Evolutionary conservation across 257 asterid species (phyloP).

Genomic region (Verbena officinalis): DNA sequence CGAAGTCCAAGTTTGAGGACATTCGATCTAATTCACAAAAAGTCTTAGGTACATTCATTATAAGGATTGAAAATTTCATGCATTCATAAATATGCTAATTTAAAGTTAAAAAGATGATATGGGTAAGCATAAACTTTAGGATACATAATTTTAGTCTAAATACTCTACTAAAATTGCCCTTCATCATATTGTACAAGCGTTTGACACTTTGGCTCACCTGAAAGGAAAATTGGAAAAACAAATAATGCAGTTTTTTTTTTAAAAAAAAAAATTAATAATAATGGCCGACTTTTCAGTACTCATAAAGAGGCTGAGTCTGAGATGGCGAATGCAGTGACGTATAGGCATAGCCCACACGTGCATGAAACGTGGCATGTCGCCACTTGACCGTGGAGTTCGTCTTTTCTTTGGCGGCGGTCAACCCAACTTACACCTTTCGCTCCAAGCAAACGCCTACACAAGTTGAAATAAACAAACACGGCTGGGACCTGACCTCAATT

Average conservation of each 20-base stretch:
- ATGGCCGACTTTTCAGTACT: constrained; percentile 26
- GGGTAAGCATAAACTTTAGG: too few relatives aligned
- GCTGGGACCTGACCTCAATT: too few relatives aligned
- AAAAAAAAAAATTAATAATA: too few relatives aligned
- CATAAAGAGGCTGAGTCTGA: background rate
- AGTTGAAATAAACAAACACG: constrained; percentile 32
- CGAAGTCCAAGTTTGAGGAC: too few relatives aligned
- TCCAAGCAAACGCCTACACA: constrained; percentile 41
- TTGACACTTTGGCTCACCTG: too few relatives aligned
- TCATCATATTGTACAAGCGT: too few relatives aligned
- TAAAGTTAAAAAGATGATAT: background rate
- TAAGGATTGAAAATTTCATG: background rate
- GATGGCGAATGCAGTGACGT: constrained; percentile 51
- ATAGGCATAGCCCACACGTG: constrained; percentile 39
- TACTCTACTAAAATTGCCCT: too few relatives aligned
- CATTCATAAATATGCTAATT: background rate
- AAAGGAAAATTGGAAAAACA: too few relatives aligned
- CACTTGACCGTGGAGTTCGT: constrained; percentile 24
- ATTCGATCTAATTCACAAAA: too few relatives aligned
- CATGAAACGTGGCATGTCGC: constrained; percentile 31
- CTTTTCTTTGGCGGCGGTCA: constrained; percentile 43
- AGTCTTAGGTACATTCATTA: too few relatives aligned
- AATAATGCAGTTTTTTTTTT: too few relatives aligned
- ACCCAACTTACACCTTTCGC: constrained; percentile 31
- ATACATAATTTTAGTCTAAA: too few relatives aligned